Percentiles rank a stretch among this genome's conserved stretches.
Conservation (phyloP, 345 rosid species). For the Aurinia saxatilis region DNA sequence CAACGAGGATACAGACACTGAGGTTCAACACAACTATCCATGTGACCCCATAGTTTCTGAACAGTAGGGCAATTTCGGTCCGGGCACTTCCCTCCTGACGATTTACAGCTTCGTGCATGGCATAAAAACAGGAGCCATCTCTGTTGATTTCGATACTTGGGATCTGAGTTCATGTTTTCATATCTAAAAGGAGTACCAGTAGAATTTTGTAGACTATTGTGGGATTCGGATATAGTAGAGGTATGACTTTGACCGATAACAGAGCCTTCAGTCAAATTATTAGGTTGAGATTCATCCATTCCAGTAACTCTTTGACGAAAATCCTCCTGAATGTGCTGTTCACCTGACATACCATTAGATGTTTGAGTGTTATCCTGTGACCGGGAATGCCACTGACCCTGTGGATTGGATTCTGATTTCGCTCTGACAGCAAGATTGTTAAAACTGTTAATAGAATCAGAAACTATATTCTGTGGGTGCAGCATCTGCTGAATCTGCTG, state of each 20-base stretch:
- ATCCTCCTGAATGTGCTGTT: constrained; percentile 69
- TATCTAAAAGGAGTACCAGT: constrained; percentile 38
- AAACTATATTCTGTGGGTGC: constrained; percentile 43
- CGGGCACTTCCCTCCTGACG: constrained; percentile 79
- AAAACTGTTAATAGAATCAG: constrained; percentile 47
- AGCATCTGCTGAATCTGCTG: constrained; percentile 56
- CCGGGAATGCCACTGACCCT: constrained; percentile 58
- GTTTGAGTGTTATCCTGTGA: constrained; percentile 45
- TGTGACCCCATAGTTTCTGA: constrained; percentile 64
- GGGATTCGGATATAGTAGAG: constrained; percentile 40
- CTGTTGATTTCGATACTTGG: constrained; percentile 59
- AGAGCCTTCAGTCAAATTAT: constrained; percentile 58
- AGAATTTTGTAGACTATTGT: constrained; percentile 35
- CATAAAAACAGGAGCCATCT: constrained; percentile 83
- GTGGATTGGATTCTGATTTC: constrained; percentile 45
- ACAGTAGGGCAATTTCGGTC: constrained; percentile 53
- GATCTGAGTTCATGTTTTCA: constrained; percentile 47
- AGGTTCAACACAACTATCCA: constrained; percentile 53
- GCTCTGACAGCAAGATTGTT: constrained; percentile 40
- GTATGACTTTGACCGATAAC: constrained; percentile 36
- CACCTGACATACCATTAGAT: constrained; percentile 43
- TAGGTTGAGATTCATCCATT: constrained; percentile 73
- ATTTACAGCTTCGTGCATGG: constrained; percentile 78
- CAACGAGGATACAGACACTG: constrained; percentile 76
- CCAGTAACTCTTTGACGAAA: constrained; percentile 65